These are phyloP conservation scores for Cucumis melo DNA, from an alignment of 306 rosid species.

Conservation along the genomic window DNA sequence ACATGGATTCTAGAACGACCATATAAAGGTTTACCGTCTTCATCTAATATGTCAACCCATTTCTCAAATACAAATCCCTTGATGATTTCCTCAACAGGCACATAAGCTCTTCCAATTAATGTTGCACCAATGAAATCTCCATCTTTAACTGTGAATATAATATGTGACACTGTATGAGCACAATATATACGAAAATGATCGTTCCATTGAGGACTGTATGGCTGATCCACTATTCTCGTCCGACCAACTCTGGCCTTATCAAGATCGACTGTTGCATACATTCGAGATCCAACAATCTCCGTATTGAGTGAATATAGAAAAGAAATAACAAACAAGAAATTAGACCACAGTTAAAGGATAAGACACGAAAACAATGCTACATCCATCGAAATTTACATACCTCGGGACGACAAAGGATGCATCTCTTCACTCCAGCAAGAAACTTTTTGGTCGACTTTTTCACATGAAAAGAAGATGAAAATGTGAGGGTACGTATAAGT, in stretches of 20 bases:
- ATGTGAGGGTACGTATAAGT: not conserved
- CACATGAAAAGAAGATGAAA: not conserved
- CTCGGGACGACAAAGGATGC: slow-evolving; percentile 48
- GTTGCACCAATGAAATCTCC: slow-evolving; percentile 53
- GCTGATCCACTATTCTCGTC: slow-evolving; percentile 26
- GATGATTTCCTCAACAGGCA: slow-evolving; percentile 32
- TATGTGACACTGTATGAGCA: slow-evolving; percentile 46
- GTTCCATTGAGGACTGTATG: slow-evolving; percentile 37
- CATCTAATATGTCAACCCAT: slow-evolving; percentile 50
- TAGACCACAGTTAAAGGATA: not conserved
- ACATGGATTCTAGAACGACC: slow-evolving; percentile 45
- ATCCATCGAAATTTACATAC: slow-evolving; percentile 17
- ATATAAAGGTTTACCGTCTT: slow-evolving; percentile 27
- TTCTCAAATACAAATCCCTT: slow-evolving; percentile 12
- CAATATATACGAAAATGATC: slow-evolving; percentile 48
- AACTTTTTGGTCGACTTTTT: slow-evolving; percentile 29
- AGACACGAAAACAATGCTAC: not conserved
- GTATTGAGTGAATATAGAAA: slow-evolving; percentile 3
- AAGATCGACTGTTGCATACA: slow-evolving; percentile 74
- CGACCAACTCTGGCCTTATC: slow-evolving; percentile 51
- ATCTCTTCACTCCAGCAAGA: slow-evolving; percentile 44
- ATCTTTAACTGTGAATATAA: slow-evolving; percentile 62
- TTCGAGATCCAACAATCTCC: slow-evolving; percentile 51
- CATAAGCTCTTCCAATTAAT: slow-evolving; percentile 62
- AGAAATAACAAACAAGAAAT: not conserved